Base-by-base conservation (phyloP, 2,329 filamentous ascomycete genomes). In the Pseudopithomyces maydicus region DNA sequence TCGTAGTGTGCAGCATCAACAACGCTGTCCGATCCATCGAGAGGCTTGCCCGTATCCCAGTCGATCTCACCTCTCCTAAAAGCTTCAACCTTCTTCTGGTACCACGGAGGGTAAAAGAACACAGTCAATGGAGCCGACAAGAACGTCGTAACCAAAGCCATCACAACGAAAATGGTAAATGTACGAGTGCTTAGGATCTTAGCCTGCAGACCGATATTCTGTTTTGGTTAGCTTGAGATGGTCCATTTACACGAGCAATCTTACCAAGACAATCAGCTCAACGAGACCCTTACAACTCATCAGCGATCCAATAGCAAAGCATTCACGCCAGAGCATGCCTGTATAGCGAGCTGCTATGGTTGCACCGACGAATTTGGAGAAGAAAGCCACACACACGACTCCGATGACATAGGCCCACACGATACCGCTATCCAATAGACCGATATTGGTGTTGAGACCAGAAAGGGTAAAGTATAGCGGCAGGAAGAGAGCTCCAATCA, bases 251-350 rank as follows among this genome's bases (percentile, higher is more conserved):
- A 12, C 14, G 14, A 12, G n/a, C 19, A n/a, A 14, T 12, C 87
- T 78, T 81, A 93, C 91, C 75, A 96, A 75, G n/a, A 97, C 93
- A 73, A 98, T 97, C 51, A 98, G 80, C 74, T 97, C 93, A 0
- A 97, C 93, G 10, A 98, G 82, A 68, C 94, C 94, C 76, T 98
- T 98, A 77, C 94, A 98, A 77, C 91, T 96, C 94, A 98, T 98
- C 67, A 97, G 78, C 15, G 89, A 87, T 14, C 94, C 94, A 64
- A 98, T 95, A 1, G 91, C 87, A 32, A 96, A 85, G 55, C 90
- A 93, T 74, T 98, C 94, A 57, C 93, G 85, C 94, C 94, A 98
- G 1, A 96, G 84, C 49, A 97, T 81, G 23, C 90, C 92, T 66
- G 87, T 91, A 2, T 86, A 70, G 35, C 87, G 85, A 0, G 94